phyloP scores from a whole-genome alignment of 2,329 filamentous ascomycete genomes.

The Cercospora nicotianae region DNA sequence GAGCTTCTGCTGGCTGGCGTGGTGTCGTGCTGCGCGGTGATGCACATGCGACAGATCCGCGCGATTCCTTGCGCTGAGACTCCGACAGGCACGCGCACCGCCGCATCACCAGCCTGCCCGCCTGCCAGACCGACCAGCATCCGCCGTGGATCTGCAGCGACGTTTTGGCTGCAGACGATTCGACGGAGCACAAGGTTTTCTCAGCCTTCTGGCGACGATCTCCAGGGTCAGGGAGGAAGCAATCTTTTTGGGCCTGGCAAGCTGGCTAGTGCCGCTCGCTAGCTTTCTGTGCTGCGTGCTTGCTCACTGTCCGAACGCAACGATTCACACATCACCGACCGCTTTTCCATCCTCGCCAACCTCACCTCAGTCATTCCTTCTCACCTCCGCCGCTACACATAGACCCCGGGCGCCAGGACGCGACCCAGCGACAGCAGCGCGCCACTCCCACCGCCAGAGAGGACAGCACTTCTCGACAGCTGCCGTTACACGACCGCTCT shows the following conservation, averaged over 20 bases:
- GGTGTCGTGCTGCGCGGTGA: neutral
- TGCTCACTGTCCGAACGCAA: neutral
- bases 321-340: conserved; percentile 4
- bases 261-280: neutral
- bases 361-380: conserved; percentile 21
- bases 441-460: neutral
- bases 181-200: conserved; percentile 6
- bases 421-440: conserved; percentile 1
- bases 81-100: neutral
- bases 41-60: conserved; percentile 6
- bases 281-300: neutral
- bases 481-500: conserved; percentile 7
- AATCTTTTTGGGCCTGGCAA: neutral
- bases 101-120: neutral
- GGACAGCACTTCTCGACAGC: neutral
- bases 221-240: neutral
- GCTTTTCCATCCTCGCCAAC: conserved; percentile 3
- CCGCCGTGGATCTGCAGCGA: neutral
- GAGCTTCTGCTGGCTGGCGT: neutral
- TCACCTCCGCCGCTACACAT: neutral
- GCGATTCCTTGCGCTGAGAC: neutral
- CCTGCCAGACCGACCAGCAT: neutral
- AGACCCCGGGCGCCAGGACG: neutral
- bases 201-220: conserved; percentile 2
- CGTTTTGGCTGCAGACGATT: conserved; percentile 1